phyloP scores from a whole-genome alignment of 495 filamentous ascomycete species.

The Penicillium riverlandense region DNA sequence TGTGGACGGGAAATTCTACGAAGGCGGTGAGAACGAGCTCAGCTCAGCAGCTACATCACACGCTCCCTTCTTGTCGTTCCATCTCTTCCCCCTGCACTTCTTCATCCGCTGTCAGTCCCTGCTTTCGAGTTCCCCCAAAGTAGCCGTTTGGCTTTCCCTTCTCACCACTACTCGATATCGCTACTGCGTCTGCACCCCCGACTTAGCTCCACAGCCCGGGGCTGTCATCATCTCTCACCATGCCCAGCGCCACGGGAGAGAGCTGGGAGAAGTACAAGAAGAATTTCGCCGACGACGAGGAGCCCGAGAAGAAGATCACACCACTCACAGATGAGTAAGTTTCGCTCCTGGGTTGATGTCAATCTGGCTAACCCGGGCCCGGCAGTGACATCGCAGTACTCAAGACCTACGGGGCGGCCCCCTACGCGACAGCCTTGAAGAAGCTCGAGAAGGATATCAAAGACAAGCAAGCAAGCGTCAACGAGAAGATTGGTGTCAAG shows the following conservation, averaged over 20 bases:
- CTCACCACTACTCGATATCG: too few relatives aligned
- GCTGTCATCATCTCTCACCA: slow-evolving; percentile 37
- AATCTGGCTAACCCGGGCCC: neutral
- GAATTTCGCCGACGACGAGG: slow-evolving; percentile 91
- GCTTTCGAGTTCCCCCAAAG: too few relatives aligned
- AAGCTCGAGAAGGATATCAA: slow-evolving; percentile 98
- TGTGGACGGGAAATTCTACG: slow-evolving; percentile 35
- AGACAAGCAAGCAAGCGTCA: slow-evolving; percentile 89
- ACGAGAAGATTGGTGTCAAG: slow-evolving; percentile 92
- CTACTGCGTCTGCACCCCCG: slow-evolving; percentile 1
- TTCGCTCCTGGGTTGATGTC: neutral
- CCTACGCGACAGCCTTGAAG: slow-evolving; percentile 86
- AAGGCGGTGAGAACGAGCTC: slow-evolving; percentile 38
- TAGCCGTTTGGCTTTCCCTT: too few relatives aligned
- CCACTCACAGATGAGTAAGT: slow-evolving; percentile 91
- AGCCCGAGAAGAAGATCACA: slow-evolving; percentile 98
- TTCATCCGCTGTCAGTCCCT: neutral
- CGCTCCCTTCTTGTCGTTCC: slow-evolving; percentile 11
- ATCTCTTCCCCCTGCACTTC: slow-evolving; percentile 11
- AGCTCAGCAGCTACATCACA: slow-evolving; percentile 28
- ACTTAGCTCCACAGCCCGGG: slow-evolving; percentile 14
- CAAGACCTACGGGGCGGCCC: slow-evolving; percentile 96
- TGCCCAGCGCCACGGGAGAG: slow-evolving; percentile 87
- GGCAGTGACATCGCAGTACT: slow-evolving; percentile 95
- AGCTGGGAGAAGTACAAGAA: slow-evolving; percentile 99